Percentiles rank a stretch among this genome's conserved stretches.
Evolutionary conservation across 2,329 filamentous ascomycete species (phyloP).

Genomic region (Exophiala sp.): DNA sequence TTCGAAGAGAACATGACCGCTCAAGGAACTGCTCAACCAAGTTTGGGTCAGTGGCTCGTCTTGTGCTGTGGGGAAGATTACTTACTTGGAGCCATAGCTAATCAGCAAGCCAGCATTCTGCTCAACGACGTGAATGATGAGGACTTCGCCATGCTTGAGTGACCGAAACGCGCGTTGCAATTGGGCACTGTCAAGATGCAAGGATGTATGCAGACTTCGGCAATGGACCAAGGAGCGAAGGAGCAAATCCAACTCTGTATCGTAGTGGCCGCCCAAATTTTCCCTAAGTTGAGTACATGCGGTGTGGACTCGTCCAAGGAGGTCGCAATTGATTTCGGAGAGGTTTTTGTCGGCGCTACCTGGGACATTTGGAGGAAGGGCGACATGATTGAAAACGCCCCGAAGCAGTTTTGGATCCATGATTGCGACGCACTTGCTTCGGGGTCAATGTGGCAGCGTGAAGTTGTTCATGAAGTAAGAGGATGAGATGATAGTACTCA

Average conservation of each 20-base stretch:
- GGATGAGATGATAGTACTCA: too few species aligned
- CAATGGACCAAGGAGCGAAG: conserved; percentile 7
- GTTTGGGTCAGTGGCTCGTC: too few species aligned
- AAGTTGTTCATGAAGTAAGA: too few species aligned
- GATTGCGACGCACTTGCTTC: too few species aligned
- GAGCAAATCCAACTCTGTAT: conserved; percentile 4
- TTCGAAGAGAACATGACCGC: conserved; percentile 50
- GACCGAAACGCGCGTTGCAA: conserved; percentile 27
- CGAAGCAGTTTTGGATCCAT: conserved; percentile 1
- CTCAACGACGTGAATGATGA: conserved; percentile 46
- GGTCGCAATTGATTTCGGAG: conserved; percentile 29
- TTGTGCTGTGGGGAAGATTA: conserved; percentile 1
- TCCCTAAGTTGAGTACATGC: conserved; percentile 27
- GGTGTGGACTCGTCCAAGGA: conserved; percentile 32
- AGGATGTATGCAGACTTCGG: background rate
- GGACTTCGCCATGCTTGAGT: conserved; percentile 31
- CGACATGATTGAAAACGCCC: conserved; percentile 36
- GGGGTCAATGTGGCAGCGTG: too few species aligned
- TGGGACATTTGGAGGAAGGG: conserved; percentile 39
- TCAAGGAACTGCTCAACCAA: conserved; percentile 15
- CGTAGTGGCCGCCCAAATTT: background rate
- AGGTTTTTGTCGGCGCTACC: conserved; percentile 33
- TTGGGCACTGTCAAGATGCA: conserved; percentile 4
- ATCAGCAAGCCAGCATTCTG: conserved; percentile 51
- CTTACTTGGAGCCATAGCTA: conserved; percentile 34